These are phyloP conservation scores for Gaultheria prostrata DNA, from an alignment of 148 eudicot genomes.

Conservation along the genomic window DNA sequence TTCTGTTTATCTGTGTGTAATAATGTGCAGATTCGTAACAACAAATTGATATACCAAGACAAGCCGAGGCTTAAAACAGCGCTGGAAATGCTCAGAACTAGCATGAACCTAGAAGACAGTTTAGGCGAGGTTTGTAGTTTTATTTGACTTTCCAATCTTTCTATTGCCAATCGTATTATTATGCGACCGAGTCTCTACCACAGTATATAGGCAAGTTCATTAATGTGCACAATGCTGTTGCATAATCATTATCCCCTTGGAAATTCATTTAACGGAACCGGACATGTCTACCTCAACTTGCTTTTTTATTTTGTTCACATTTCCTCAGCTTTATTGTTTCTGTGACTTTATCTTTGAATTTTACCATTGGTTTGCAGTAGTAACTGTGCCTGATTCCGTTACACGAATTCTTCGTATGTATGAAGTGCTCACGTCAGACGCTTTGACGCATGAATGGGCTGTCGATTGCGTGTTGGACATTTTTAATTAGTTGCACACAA, in stretches of 20 bases:
- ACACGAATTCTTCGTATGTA: no score
- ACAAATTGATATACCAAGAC: conserved; percentile 82
- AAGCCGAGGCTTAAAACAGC: conserved; percentile 97
- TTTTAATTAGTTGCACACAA: background rate
- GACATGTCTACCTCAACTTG: background rate
- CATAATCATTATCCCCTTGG: background rate
- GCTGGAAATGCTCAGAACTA: conserved; percentile 94
- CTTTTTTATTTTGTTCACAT: no score
- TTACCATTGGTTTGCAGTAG: no score
- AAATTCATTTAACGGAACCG: background rate
- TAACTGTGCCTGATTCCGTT: no score
- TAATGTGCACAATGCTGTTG: background rate
- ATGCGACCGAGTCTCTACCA: background rate
- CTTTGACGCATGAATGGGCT: no score
- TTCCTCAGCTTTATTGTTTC: no score
- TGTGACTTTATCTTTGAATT: no score
- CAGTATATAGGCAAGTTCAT: background rate
- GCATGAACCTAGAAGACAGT: conserved; percentile 78
- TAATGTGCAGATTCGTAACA: conserved; percentile 60
- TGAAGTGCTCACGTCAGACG: no score
- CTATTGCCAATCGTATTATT: background rate
- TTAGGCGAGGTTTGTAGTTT: conserved; percentile 55
- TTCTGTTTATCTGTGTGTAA: background rate
- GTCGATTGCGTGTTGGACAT: background rate
- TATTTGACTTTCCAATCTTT: background rate